These are phyloP conservation scores for Parachlorella kessleri DNA, from an alignment of 139 green algal species.

Conservation along the genomic window DNA sequence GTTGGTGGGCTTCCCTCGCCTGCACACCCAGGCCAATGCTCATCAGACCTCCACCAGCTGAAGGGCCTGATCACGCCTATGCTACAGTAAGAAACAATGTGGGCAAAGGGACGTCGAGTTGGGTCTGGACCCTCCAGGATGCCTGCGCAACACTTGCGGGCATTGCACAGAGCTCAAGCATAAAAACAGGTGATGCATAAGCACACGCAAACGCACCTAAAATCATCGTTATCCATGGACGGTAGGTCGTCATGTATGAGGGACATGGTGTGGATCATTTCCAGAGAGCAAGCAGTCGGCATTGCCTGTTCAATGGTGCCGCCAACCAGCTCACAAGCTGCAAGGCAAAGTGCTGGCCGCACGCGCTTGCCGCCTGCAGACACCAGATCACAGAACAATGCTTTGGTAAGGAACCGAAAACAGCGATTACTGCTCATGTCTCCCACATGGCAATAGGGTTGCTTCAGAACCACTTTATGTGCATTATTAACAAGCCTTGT, in stretches of 20 bases:
- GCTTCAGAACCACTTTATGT: too few species aligned
- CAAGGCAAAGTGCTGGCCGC: constrained; percentile 91
- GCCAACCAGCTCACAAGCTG: constrained; percentile 95
- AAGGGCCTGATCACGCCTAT: too few species aligned
- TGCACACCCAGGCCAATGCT: constrained; percentile 3
- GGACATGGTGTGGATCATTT: constrained; percentile 99
- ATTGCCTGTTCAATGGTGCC: constrained; percentile 78
- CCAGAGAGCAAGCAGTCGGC: constrained; percentile 94
- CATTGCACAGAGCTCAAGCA: too few species aligned
- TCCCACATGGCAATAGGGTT: too few species aligned
- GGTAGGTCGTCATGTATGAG: constrained; percentile 88
- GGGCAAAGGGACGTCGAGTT: too few species aligned
- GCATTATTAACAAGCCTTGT: too few species aligned
- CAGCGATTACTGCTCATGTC: too few species aligned
- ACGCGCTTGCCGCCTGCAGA: constrained; percentile 97
- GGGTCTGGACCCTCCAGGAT: too few species aligned
- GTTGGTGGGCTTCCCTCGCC: constrained; percentile 89
- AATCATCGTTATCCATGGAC: constrained; percentile 99
- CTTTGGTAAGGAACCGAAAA: too few species aligned
- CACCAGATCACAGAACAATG: constrained; percentile 80
- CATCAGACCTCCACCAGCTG: neutral
- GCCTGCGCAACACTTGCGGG: too few species aligned
- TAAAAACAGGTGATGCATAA: too few species aligned
- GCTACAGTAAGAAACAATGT: too few species aligned
- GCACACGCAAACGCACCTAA: constrained; percentile 82